phyloP scores from a whole-genome alignment of 768 basidiomycete genomes.

The Mycena alexandri region DNA sequence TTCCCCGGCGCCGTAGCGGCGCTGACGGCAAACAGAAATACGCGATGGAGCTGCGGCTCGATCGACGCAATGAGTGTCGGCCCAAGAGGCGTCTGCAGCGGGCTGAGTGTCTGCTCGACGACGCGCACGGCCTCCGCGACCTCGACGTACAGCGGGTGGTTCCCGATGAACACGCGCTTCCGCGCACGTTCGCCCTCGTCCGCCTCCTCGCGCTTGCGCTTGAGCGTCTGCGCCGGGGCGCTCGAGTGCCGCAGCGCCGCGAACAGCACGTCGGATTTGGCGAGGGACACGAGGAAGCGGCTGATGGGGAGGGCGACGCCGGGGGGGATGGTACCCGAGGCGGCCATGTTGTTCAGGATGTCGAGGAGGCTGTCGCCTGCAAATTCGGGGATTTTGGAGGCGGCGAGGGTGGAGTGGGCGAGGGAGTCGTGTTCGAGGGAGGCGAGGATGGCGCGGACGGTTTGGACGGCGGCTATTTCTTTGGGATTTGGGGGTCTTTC shows the following conservation, averaged over 20 bases:
- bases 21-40: constrained; percentile 84
- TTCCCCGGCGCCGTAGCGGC: constrained; percentile 66
- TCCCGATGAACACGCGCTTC: constrained; percentile 50
- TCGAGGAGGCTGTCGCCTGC: constrained; percentile 67
- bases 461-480: constrained; percentile 71
- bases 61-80: constrained; percentile 76
- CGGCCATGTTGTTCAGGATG: constrained; percentile 63
- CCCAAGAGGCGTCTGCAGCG: constrained; percentile 59
- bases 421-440: constrained; percentile 68
- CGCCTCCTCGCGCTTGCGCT: constrained; percentile 76
- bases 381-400: constrained; percentile 62
- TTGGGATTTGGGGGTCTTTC: constrained; percentile 43
- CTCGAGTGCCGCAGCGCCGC: constrained; percentile 74
- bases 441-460: constrained; percentile 73
- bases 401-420: constrained; percentile 66
- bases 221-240: constrained; percentile 73
- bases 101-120: constrained; percentile 58
- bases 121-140: constrained; percentile 71
- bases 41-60: constrained; percentile 78
- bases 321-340: constrained; percentile 62
- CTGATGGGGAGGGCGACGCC: constrained; percentile 69
- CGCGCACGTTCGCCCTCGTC: constrained; percentile 53
- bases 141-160: constrained; percentile 65
- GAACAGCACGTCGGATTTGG: constrained; percentile 75
- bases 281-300: constrained; percentile 72